Evolutionary conservation across 441 rosid species (phyloP).

Genomic region (Breynia disticha): DNA sequence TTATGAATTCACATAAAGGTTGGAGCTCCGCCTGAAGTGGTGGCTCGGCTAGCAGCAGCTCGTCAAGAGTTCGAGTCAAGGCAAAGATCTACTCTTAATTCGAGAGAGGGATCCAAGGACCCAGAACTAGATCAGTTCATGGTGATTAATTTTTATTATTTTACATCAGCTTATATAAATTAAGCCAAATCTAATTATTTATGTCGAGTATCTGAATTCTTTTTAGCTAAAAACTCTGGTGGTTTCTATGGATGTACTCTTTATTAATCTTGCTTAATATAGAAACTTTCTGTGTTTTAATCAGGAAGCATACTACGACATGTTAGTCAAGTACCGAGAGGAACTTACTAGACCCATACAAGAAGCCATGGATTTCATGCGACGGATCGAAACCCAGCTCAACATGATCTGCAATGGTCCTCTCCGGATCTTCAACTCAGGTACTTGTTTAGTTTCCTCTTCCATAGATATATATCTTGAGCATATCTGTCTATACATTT

Average conservation of each 20-base stretch:
- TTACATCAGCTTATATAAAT: not conserved
- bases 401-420: constrained; percentile 67
- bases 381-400: constrained; percentile 85
- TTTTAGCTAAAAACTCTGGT: too few relatives aligned
- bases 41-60: constrained; percentile 52
- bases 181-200: not conserved
- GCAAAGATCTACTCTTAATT: constrained; percentile 35
- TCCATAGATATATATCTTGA: too few relatives aligned
- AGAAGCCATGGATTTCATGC: constrained; percentile 98
- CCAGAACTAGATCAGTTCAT: constrained; percentile 97
- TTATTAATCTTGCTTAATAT: not conserved
- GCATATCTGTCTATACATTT: too few relatives aligned
- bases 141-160: constrained; percentile 30
- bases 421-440: constrained; percentile 58
- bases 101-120: constrained; percentile 51
- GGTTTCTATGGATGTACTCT: not conserved
- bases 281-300: not conserved
- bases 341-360: constrained; percentile 85
- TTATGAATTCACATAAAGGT: constrained; percentile 23
- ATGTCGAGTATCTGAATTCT: not conserved
- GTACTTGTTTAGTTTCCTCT: constrained; percentile 22
- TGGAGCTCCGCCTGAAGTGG: constrained; percentile 93
- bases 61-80: constrained; percentile 67
- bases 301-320: constrained; percentile 92
- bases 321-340: constrained; percentile 87